Base-by-base conservation (phyloP, 208 protist species). In the Phytomonas sp. region DNA sequence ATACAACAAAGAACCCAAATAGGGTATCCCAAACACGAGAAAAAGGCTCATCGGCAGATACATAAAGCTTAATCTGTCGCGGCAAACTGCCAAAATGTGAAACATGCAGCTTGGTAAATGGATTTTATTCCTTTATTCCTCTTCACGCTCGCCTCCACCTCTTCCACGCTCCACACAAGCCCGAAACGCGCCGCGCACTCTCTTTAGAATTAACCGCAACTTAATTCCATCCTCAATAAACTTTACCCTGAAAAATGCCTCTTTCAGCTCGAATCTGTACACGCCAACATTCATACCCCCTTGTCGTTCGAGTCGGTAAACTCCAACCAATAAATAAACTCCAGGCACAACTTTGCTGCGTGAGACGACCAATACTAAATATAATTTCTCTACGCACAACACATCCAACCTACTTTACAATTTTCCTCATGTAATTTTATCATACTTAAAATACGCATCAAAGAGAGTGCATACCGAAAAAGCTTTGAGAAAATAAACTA, bases 401-500 rank as follows among this genome's bases (percentile, higher is more conserved):
- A 46, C 40, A 46, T 46, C 15, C 40, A 46, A 46, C 40, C 40
- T 46, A 46, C 40, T 46, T 46, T 4, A 46, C 40, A 46, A 46
- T 23, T 23, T 46, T 46, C 9, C 9, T 23, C 40, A 20, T 46
- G 40, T 46, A 20, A 17, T 46, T 46, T 17, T 9, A 46, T 46
- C 40, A 46, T 46, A 20, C 40, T 46, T 46, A 20, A 56, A 56
- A 68, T 28, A 56, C 20, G 26, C 15, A 36, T 53, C 30, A n/a
- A 1, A 63, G 60, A 46, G 15, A 46, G 4, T 20, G 40, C 40
- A 46, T 46, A 20, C 7, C 2, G 40, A 46, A 67, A 40, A 36
- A 67, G 33, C n/a, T 63, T 36, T 46, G 28, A 61, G 60, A 62
- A 60, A 70, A 70, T 23, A 70, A 40, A 62, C 59, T 28, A 46